Evolutionary conservation across 306 rosid species (phyloP).

Genomic region (Trichosanthes cucumerina): DNA sequence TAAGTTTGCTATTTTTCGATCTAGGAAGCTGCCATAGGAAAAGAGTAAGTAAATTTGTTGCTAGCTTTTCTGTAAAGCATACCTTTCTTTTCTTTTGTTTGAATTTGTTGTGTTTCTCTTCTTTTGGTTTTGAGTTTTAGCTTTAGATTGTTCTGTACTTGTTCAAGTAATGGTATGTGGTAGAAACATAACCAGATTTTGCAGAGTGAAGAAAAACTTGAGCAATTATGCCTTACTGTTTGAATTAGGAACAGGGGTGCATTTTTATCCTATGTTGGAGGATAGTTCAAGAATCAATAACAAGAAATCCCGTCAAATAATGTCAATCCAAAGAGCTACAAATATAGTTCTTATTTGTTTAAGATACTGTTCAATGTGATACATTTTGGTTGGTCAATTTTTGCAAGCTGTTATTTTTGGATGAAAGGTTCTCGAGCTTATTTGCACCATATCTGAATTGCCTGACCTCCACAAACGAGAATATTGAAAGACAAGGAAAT

Average conservation of each 20-base stretch:
- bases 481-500: too few relatives aligned
- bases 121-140: not conserved
- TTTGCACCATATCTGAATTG: not conserved
- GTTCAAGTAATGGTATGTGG: not conserved
- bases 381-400: not conserved
- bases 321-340: not conserved
- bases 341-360: not conserved
- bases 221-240: not conserved
- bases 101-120: not conserved
- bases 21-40: conserved; percentile 28
- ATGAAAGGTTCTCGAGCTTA: not conserved
- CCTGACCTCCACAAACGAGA: not conserved
- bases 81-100: not conserved
- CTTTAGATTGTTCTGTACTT: not conserved
- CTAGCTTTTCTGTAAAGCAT: not conserved
- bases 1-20: conserved; percentile 57
- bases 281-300: not conserved
- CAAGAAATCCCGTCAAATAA: not conserved
- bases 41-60: conserved; percentile 1
- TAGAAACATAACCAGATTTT: not conserved
- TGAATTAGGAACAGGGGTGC: not conserved
- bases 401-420: not conserved
- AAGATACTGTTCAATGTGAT: not conserved
- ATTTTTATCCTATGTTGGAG: too few relatives aligned
- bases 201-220: not conserved